Evolutionary conservation across 495 filamentous ascomycete genomes (phyloP).

Genomic region (Penicillium lividum): DNA sequence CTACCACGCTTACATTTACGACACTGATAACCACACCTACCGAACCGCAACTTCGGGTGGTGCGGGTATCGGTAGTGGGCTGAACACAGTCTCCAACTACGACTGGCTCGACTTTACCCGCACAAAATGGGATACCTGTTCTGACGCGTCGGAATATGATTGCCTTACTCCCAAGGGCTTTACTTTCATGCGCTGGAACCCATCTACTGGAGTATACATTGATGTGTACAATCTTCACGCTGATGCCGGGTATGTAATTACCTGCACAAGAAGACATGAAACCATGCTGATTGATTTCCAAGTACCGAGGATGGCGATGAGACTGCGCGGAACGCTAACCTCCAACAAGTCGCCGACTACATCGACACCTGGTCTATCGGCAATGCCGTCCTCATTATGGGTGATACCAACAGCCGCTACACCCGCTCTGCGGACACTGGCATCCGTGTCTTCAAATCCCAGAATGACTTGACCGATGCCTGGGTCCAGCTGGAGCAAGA

Average conservation of each 20-base stretch:
- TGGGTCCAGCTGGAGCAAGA: slow-evolving; percentile 52
- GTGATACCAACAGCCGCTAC: slow-evolving; percentile 62
- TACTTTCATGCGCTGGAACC: slow-evolving; percentile 56
- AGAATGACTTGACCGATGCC: slow-evolving; percentile 49
- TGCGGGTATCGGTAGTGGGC: slow-evolving; percentile 58
- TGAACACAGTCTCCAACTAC: slow-evolving; percentile 61
- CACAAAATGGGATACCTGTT: slow-evolving; percentile 58
- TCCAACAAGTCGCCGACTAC: slow-evolving; percentile 56
- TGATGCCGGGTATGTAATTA: slow-evolving; percentile 51
- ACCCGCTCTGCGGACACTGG: slow-evolving; percentile 50
- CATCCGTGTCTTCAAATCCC: slow-evolving; percentile 45
- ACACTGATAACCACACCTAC: slow-evolving; percentile 54
- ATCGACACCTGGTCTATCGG: slow-evolving; percentile 53
- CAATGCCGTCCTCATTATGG: slow-evolving; percentile 60
- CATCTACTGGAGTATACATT: slow-evolving; percentile 50
- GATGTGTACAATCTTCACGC: slow-evolving; percentile 65
- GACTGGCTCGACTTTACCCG: slow-evolving; percentile 56
- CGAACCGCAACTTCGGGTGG: slow-evolving; percentile 62
- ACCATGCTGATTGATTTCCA: background rate
- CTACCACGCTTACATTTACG: slow-evolving; percentile 61
- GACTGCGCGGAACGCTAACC: slow-evolving; percentile 51
- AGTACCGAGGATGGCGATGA: slow-evolving; percentile 46
- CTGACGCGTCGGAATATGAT: slow-evolving; percentile 51
- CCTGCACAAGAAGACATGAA: background rate
- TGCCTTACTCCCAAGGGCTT: slow-evolving; percentile 68